These are phyloP conservation scores for Pythium brassicae DNA, from an alignment of 352 stramenopile genomes.

Conservation along the genomic window DNA sequence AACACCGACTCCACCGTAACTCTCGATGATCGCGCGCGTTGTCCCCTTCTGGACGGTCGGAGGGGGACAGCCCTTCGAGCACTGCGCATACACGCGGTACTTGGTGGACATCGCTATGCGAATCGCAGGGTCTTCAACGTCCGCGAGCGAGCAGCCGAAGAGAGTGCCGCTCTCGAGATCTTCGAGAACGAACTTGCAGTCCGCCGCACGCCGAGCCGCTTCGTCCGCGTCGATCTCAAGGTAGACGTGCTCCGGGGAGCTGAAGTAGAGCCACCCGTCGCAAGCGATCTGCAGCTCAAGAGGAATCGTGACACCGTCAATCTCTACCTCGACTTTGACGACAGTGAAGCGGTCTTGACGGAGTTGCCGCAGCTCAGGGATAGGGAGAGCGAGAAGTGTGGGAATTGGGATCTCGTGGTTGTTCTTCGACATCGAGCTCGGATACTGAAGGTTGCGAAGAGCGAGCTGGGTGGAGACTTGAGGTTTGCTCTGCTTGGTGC, in stretches of 20 bases:
- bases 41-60: background rate
- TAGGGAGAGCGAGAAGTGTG: background rate
- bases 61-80: background rate
- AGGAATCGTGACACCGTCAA: background rate
- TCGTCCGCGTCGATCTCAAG: background rate
- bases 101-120: background rate
- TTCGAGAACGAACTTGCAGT: background rate
- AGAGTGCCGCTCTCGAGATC: background rate
- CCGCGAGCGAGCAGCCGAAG: background rate
- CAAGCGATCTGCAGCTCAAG: background rate
- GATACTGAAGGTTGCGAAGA: background rate
- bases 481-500: background rate
- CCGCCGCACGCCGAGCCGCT: background rate
- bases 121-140: background rate
- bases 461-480: background rate
- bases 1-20: background rate
- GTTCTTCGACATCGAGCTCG: background rate
- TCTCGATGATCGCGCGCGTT: background rate
- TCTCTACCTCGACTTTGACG: background rate
- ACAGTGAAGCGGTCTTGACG: background rate
- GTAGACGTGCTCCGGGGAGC: background rate
- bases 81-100: slow-evolving; percentile 2
- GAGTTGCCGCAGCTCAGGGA: background rate
- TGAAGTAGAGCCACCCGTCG: background rate
- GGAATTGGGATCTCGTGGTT: background rate